A percentile compares a stretch with the other conserved stretches of the same genome.
These are phyloP conservation scores for Veloboletus limbatus DNA, from an alignment of 1,284 basidiomycete species.

Conservation along the genomic window DNA sequence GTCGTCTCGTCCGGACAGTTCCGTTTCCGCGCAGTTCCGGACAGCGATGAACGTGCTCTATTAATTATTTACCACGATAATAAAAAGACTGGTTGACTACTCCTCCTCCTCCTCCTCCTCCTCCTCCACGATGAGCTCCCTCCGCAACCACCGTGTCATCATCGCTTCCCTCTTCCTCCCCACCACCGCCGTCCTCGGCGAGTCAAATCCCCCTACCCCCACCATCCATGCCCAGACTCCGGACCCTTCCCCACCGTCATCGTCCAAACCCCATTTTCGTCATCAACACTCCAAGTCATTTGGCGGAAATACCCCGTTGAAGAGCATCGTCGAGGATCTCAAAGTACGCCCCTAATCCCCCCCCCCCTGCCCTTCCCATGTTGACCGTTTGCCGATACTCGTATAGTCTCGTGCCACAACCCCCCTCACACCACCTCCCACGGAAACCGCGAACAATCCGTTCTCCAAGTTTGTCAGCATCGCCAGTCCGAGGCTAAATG, in stretches of 20 bases:
- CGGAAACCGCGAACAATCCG: slow-evolving; percentile 39
- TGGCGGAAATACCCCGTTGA: slow-evolving; percentile 38
- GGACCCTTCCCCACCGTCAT: neutral
- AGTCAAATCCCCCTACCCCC: slow-evolving; percentile 50
- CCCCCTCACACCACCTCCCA: slow-evolving; percentile 38
- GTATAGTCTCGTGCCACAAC: slow-evolving; percentile 43
- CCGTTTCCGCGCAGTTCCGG: too few species aligned
- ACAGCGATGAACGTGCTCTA: too few species aligned
- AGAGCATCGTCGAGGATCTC: slow-evolving; percentile 76
- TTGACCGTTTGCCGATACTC: too few species aligned
- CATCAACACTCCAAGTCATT: slow-evolving; percentile 21
- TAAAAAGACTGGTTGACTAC: slow-evolving; percentile 12
- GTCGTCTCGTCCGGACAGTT: too few species aligned
- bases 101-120: neutral
- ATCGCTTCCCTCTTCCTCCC: slow-evolving; percentile 80
- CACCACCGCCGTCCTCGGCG: slow-evolving; percentile 59
- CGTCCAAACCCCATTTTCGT: slow-evolving; percentile 12
- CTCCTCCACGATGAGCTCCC: slow-evolving; percentile 48
- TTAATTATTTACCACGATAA: too few species aligned
- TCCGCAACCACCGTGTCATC: slow-evolving; percentile 66
- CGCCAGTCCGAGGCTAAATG: slow-evolving; percentile 14
- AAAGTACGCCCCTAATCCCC: slow-evolving; percentile 45
- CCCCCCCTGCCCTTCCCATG: too few species aligned
- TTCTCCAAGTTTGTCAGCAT: slow-evolving; percentile 40
- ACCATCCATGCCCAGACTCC: slow-evolving; percentile 23